Evolutionary conservation across 1,284 basidiomycete species (phyloP).

Genomic region (Polyporus tsugae): DNA sequence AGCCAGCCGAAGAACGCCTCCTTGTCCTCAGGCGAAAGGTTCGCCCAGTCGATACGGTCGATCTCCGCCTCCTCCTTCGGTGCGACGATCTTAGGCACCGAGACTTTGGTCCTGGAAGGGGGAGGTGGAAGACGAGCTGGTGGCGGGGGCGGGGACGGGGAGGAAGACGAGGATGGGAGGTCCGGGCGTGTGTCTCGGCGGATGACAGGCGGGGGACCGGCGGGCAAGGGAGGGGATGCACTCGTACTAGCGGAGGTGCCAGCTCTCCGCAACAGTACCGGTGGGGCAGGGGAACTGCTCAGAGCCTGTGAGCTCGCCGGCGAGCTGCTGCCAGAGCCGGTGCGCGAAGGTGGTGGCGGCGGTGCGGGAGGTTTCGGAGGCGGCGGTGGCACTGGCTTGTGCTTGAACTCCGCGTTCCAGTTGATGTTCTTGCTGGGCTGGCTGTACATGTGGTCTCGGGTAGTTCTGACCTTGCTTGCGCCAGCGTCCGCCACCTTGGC

Average conservation of each 20-base stretch:
- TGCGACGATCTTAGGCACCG: background rate
- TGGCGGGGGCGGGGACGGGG: slow-evolving; percentile 26
- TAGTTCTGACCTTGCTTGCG: slow-evolving; percentile 58
- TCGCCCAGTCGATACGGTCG: slow-evolving; percentile 68
- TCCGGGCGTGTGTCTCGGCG: slow-evolving; percentile 37
- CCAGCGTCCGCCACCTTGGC: slow-evolving; percentile 62
- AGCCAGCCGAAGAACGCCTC: slow-evolving; percentile 76
- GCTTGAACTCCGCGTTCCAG: slow-evolving; percentile 61
- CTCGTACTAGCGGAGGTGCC: slow-evolving; percentile 16
- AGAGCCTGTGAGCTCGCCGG: background rate
- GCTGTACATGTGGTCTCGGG: slow-evolving; percentile 63
- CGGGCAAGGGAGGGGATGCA: slow-evolving; percentile 13
- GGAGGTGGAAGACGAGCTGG: background rate
- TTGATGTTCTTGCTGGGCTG: slow-evolving; percentile 66
- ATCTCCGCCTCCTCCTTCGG: slow-evolving; percentile 18
- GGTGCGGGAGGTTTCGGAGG: slow-evolving; percentile 36
- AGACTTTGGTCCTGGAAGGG: slow-evolving; percentile 1
- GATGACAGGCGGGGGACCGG: slow-evolving; percentile 31
- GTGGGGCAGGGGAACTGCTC: slow-evolving; percentile 15
- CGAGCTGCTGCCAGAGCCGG: slow-evolving; percentile 18
- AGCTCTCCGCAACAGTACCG: slow-evolving; percentile 19
- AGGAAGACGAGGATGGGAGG: slow-evolving; percentile 19
- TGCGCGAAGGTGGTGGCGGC: slow-evolving; percentile 32
- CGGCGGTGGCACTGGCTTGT: slow-evolving; percentile 31
- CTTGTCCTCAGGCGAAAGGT: slow-evolving; percentile 73